Conservation (phyloP, 129 eudicot species). For the Scalesia atractyloides region DNA sequence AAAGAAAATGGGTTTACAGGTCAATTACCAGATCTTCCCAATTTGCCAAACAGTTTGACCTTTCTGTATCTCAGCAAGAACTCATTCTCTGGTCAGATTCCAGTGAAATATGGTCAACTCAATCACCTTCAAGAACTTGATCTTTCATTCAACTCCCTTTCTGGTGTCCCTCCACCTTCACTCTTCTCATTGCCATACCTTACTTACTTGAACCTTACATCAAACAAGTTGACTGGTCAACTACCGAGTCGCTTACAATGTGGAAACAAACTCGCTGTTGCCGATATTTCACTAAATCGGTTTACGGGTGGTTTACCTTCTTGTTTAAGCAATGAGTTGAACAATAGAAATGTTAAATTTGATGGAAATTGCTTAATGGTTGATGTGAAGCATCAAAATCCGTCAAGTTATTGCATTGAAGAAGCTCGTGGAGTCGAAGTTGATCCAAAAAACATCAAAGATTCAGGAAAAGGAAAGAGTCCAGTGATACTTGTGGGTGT, state of each 20-base stretch:
- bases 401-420: constrained; percentile 43
- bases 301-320: constrained; percentile 51
- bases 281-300: constrained; percentile 55
- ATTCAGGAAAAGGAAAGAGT: constrained; percentile 32
- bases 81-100: constrained; percentile 55
- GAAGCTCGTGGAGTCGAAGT: constrained; percentile 39
- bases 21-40: constrained; percentile 49
- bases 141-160: constrained; percentile 48
- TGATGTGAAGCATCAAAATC: constrained; percentile 51
- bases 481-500: constrained; percentile 34
- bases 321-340: constrained; percentile 42
- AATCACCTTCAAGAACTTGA: constrained; percentile 53
- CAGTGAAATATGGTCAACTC: constrained; percentile 45
- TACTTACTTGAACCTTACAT: constrained; percentile 49
- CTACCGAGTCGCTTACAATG: constrained; percentile 52
- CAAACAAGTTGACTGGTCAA: constrained; percentile 60
- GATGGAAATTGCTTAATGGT: constrained; percentile 53
- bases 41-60: constrained; percentile 42
- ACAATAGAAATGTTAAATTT: constrained; percentile 36
- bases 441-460: constrained; percentile 33
- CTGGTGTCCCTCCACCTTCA: constrained; percentile 48
- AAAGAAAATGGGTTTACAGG: constrained; percentile 49
- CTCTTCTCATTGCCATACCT: constrained; percentile 50
- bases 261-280: constrained; percentile 47
- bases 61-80: constrained; percentile 48